Evolutionary conservation across 768 basidiomycete species (phyloP).

Genomic region (Clavulina sp.): DNA sequence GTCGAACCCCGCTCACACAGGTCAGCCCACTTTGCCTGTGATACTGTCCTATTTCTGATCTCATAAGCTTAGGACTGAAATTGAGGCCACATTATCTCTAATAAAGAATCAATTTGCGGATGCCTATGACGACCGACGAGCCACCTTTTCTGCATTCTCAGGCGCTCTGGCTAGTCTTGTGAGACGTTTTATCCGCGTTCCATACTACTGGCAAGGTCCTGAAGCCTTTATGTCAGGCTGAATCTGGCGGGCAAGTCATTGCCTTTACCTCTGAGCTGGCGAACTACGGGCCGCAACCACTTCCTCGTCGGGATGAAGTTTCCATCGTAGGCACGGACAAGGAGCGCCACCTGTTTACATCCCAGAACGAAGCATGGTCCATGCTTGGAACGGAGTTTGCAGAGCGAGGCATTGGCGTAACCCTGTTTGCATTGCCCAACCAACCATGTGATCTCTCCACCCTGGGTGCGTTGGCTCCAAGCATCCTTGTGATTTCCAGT

Average conservation of each 20-base stretch:
- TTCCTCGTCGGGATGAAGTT: constrained; percentile 40
- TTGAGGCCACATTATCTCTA: constrained; percentile 47
- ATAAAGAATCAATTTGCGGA: constrained; percentile 46
- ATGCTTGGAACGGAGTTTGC: constrained; percentile 77
- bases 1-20: constrained; percentile 31
- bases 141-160: constrained; percentile 61
- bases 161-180: constrained; percentile 58
- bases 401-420: constrained; percentile 78
- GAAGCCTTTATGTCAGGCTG: constrained; percentile 26
- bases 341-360: constrained; percentile 61
- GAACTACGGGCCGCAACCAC: constrained; percentile 52
- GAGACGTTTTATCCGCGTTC: constrained; percentile 17
- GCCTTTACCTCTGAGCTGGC: constrained; percentile 56
- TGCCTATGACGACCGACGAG: constrained; percentile 34
- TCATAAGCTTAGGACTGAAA: constrained; percentile 28
- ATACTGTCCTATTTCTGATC: neutral
- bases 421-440: constrained; percentile 67
- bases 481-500: neutral
- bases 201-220: constrained; percentile 6
- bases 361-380: constrained; percentile 65
- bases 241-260: constrained; percentile 60
- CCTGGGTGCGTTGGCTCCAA: constrained; percentile 35
- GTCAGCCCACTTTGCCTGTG: neutral
- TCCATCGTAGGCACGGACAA: constrained; percentile 69
- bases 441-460: constrained; percentile 75